Percentiles rank a stretch among this genome's conserved stretches.
phyloP scores from a whole-genome alignment of 192 early-diverging fungal genomes.

The Gigaspora rosea region DNA sequence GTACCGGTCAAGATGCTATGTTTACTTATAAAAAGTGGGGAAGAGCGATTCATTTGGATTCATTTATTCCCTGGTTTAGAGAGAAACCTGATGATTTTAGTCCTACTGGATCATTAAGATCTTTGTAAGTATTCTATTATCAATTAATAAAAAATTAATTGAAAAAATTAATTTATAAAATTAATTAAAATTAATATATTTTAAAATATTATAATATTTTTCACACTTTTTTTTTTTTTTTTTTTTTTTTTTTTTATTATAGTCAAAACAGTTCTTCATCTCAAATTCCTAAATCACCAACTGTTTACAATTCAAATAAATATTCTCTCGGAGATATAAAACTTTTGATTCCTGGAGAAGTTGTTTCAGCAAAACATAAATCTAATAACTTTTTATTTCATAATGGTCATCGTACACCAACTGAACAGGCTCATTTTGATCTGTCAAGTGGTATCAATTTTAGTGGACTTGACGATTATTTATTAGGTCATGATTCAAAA shows the following conservation, averaged over 20 bases:
- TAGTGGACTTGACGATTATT: not conserved
- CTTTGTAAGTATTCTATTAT: not conserved
- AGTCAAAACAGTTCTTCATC: too few relatives aligned
- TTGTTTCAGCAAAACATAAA: not conserved
- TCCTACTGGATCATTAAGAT: not conserved
- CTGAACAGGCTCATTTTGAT: conserved; percentile 22
- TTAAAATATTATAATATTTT: too few relatives aligned
- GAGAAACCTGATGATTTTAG: not conserved
- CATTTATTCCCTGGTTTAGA: not conserved
- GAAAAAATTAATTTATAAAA: too few relatives aligned
- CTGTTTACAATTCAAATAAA: not conserved
- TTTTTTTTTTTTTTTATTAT: too few relatives aligned
- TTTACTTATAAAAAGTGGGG: not conserved
- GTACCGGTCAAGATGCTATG: conserved; percentile 26
- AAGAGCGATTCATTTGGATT: not conserved
- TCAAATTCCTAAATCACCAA: not conserved
- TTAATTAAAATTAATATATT: too few relatives aligned
- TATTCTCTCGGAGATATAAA: not conserved
- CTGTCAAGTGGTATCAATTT: not conserved
- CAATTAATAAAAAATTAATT: not conserved
- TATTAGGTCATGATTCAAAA: too few relatives aligned
- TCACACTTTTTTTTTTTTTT: too few relatives aligned
- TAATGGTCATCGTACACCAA: conserved; percentile 24
- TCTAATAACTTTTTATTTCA: not conserved
- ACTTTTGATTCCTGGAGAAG: too few relatives aligned